Conservation (phyloP, 495 filamentous ascomycete genomes). For the Aspergillus sclerotioniger region DNA sequence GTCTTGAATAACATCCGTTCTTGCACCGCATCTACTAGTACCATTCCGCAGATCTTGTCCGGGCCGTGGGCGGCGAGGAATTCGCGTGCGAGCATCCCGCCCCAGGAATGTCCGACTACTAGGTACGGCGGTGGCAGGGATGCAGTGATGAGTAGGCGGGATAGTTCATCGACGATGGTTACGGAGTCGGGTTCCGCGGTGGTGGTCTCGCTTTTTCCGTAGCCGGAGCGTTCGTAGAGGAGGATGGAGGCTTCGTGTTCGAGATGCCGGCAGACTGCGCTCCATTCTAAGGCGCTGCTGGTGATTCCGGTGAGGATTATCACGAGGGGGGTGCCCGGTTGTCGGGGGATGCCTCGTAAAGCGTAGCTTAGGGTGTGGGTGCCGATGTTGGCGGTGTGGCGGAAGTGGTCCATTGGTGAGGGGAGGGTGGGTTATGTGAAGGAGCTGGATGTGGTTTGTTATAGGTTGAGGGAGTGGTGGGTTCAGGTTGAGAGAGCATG, state of each 20-base stretch:
- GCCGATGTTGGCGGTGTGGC: conserved; percentile 17
- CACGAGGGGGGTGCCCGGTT: conserved; percentile 4
- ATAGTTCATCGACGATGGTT: conserved; percentile 15
- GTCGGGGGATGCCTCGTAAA: conserved; percentile 14
- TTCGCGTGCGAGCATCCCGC: conserved; percentile 18
- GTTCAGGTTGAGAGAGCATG: too few species aligned
- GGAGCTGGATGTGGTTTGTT: too few species aligned
- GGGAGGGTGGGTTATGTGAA: too few species aligned
- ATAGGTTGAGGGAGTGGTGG: too few species aligned
- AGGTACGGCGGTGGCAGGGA: conserved; percentile 12
- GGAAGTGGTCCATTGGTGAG: background rate
- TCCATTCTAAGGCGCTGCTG: conserved; percentile 18
- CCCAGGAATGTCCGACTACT: conserved; percentile 20
- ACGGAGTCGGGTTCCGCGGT: conserved; percentile 10
- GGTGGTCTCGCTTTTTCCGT: conserved; percentile 13
- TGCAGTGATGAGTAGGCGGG: conserved; percentile 12
- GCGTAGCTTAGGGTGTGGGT: conserved; percentile 19
- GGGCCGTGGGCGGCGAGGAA: conserved; percentile 14
- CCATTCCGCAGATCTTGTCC: conserved; percentile 15
- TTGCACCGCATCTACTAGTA: conserved; percentile 19
- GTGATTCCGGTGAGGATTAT: conserved; percentile 18
- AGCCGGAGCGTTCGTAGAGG: conserved; percentile 20
- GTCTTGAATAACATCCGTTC: conserved; percentile 7
- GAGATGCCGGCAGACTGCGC: conserved; percentile 14
- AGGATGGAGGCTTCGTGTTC: conserved; percentile 13